A percentile compares a stretch with the other conserved stretches of the same genome.
phyloP scores from a whole-genome alignment of 805 yeast genomes.

The Monosporozyma aquatica region DNA sequence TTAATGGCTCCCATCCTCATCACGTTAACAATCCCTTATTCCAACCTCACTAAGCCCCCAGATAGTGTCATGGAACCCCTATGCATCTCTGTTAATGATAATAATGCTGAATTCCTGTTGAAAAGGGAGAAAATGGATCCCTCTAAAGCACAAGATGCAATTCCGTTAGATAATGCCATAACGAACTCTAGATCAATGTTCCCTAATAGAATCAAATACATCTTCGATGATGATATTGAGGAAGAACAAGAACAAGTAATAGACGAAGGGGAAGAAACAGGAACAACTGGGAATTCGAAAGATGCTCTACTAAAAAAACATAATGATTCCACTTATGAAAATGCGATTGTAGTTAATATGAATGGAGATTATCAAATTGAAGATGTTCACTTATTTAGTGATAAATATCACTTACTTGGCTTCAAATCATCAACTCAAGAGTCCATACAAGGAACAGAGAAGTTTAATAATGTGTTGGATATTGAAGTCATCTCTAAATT shows the following conservation, averaged over 20 bases:
- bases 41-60: neutral
- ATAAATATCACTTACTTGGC: constrained; percentile 19
- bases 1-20: neutral
- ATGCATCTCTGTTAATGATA: constrained; percentile 17
- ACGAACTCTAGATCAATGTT: constrained; percentile 11
- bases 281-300: too few relatives aligned
- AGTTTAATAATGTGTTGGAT: constrained; percentile 9
- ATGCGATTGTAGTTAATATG: constrained; percentile 21
- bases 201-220: constrained; percentile 24
- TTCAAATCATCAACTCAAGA: constrained; percentile 7
- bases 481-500: constrained; percentile 22
- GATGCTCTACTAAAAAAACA: too few relatives aligned
- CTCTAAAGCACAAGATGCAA: neutral
- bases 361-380: constrained; percentile 13
- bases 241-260: too few relatives aligned
- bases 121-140: neutral
- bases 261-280: too few relatives aligned
- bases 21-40: neutral
- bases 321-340: constrained; percentile 15
- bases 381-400: constrained; percentile 23
- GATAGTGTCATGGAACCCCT: constrained; percentile 7
- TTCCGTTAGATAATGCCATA: neutral
- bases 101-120: constrained; percentile 10
- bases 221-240: constrained; percentile 27
- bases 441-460: neutral